phyloP scores from a whole-genome alignment of 805 yeast genomes.

The Priceomyces carsonii region DNA sequence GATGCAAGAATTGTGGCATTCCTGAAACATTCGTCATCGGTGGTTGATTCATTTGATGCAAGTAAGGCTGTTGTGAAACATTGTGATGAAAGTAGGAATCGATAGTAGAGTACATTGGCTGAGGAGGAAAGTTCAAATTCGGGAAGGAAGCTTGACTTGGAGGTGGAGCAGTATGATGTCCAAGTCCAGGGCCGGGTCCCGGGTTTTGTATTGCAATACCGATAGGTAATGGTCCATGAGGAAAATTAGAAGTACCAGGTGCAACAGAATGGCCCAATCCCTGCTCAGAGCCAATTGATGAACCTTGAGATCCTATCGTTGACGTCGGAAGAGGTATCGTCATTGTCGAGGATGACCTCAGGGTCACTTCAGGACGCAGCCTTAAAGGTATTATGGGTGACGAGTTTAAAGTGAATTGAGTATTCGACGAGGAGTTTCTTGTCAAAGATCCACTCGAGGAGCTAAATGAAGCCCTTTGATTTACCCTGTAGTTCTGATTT shows the following conservation, averaged over 20 bases:
- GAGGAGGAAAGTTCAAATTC: too few relatives aligned
- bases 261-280: too few relatives aligned
- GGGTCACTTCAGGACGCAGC: slow-evolving; percentile 2
- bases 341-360: slow-evolving; percentile 1
- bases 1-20: slow-evolving; percentile 8
- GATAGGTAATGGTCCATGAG: too few relatives aligned
- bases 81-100: slow-evolving; percentile 8
- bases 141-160: too few relatives aligned
- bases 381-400: slow-evolving; percentile 6
- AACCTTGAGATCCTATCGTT: slow-evolving; percentile 1
- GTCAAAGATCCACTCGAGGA: slow-evolving; percentile 10
- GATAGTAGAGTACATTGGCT: slow-evolving; percentile 3
- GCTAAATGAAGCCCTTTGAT: slow-evolving; percentile 8
- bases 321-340: slow-evolving; percentile 2
- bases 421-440: slow-evolving; percentile 8
- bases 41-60: slow-evolving; percentile 4
- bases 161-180: too few relatives aligned
- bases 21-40: slow-evolving; percentile 1
- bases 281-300: neutral
- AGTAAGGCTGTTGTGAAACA: slow-evolving; percentile 5
- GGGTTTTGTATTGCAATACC: too few relatives aligned
- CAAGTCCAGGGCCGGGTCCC: too few relatives aligned
- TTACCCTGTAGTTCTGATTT: slow-evolving; percentile 4
- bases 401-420: slow-evolving; percentile 4
- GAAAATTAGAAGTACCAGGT: too few relatives aligned